Base-by-base conservation (phyloP, 2,329 filamentous ascomycete genomes). In the Sporothrix globosa region DNA sequence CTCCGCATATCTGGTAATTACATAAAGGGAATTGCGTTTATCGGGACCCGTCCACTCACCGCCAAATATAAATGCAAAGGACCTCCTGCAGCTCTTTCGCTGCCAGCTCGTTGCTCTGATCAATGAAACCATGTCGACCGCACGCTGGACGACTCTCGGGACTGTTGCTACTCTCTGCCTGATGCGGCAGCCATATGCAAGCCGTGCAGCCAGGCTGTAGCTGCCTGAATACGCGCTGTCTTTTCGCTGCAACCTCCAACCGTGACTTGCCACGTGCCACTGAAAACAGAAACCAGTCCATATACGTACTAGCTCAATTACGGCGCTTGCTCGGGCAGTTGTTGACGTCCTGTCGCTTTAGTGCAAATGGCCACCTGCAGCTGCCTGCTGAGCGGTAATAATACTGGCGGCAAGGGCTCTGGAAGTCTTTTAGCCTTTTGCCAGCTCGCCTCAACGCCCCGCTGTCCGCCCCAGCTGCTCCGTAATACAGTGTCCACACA, bases 251-350 rank as follows among this genome's bases (percentile, higher is more conserved):
- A n/a, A 30, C 67, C 58, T 34, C 72, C 72, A 72, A 69, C 74
- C 71, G 73, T 74, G 72, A 72, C 73, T 67, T 58, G 72, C 72
- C 73, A 74, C 74, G 74, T 75, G 74, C 74, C 56, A 34, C 9
- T 0, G 34, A 14, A 13, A 10, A 52, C 0, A 44, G 3, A 13
- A 19, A 34, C 54, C 69, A 71, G 39, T 46, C 58, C 44, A 6
- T 3, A 68, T 10, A 0, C 2, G 21, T 66, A 48, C 39, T 72
- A 72, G 69, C 54, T 21, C 10, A 6, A 21, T 21, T 53, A 63
- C 10, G 11, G 48, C 53, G 50, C 56, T 52, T 44, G 44, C n/a
- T 46, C 53, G 24, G 41, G 17, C 21, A 50, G 39, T 48, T 17
- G 17, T 24, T n/a, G 17, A 53, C 48, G 27, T n/a, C 48, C 13